These are phyloP conservation scores for Codiaeum variegatum DNA, from an alignment of 441 rosid genomes.

Conservation along the genomic window DNA sequence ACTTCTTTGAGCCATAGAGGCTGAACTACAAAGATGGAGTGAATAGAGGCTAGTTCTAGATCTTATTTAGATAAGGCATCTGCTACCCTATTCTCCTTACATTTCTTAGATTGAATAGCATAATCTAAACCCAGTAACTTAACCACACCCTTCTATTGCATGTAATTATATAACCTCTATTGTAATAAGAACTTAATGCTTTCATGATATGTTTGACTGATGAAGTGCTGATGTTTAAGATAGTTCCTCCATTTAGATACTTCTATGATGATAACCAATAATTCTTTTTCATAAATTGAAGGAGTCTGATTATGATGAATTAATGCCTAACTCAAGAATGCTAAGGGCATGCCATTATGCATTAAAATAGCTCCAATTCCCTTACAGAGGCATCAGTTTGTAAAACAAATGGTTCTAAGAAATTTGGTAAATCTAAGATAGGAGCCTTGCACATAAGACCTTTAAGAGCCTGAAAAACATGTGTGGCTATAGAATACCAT, in stretches of 20 bases:
- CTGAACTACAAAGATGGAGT: no score
- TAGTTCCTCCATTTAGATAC: not conserved
- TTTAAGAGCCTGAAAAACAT: not conserved
- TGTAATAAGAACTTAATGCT: no score
- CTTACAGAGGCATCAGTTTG: not conserved
- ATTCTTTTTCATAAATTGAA: slow-evolving; percentile 4
- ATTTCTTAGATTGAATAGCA: not conserved
- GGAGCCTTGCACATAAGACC: not conserved
- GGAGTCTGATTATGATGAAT: not conserved
- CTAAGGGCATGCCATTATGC: no score
- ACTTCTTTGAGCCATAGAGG: no score
- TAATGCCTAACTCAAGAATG: no score
- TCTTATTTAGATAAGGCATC: not conserved
- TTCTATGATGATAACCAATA: not conserved
- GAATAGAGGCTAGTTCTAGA: no score
- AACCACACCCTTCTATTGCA: not conserved
- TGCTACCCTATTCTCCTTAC: not conserved
- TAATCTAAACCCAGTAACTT: not conserved
- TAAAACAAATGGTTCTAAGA: not conserved
- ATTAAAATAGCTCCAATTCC: not conserved
- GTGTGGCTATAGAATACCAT: not conserved
- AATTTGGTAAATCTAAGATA: not conserved
- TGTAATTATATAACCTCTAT: not conserved
- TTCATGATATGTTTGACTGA: no score
- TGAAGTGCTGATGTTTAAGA: no score